phyloP scores from a whole-genome alignment of 169 alveolate species.

The Perkinsus olseni region DNA sequence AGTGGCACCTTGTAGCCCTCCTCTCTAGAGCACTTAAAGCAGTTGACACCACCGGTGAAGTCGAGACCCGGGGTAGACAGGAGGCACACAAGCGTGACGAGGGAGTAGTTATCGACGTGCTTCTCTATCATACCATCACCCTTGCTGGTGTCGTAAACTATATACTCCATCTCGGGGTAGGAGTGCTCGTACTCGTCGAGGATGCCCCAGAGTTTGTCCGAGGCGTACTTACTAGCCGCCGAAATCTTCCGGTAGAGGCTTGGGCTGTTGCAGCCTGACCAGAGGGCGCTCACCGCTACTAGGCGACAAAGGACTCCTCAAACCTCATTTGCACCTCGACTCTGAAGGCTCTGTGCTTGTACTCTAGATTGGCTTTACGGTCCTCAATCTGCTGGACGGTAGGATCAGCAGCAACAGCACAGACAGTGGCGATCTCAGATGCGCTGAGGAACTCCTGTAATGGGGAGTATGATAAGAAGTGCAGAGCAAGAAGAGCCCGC shows the following conservation, averaged over 20 bases:
- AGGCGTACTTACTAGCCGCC: neutral
- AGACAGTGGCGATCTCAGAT: neutral
- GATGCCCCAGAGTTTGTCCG: neutral
- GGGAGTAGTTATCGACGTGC: constrained; percentile 13
- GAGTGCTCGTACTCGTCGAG: neutral
- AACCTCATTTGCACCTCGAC: constrained; percentile 7
- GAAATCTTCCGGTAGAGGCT: neutral
- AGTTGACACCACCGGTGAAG: constrained; percentile 13
- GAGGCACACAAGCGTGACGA: neutral
- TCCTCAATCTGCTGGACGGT: neutral
- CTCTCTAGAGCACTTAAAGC: neutral
- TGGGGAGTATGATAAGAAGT: neutral
- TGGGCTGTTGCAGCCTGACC: neutral
- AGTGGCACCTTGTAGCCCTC: constrained; percentile 5
- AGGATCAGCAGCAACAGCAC: neutral
- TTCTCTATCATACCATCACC: constrained; percentile 1
- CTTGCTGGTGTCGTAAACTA: constrained; percentile 10
- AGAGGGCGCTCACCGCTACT: too few relatives aligned
- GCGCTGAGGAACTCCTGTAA: neutral
- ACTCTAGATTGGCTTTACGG: constrained; percentile 8
- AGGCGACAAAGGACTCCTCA: too few relatives aligned
- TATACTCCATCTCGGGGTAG: constrained; percentile 15
- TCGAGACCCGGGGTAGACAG: constrained; percentile 3
- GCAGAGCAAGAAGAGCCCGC: neutral
- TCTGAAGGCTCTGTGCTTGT: constrained; percentile 1